Percentiles rank a stretch among this genome's conserved stretches.
Conservation (phyloP, 495 filamentous ascomycete genomes). For the Podospora didyma region DNA sequence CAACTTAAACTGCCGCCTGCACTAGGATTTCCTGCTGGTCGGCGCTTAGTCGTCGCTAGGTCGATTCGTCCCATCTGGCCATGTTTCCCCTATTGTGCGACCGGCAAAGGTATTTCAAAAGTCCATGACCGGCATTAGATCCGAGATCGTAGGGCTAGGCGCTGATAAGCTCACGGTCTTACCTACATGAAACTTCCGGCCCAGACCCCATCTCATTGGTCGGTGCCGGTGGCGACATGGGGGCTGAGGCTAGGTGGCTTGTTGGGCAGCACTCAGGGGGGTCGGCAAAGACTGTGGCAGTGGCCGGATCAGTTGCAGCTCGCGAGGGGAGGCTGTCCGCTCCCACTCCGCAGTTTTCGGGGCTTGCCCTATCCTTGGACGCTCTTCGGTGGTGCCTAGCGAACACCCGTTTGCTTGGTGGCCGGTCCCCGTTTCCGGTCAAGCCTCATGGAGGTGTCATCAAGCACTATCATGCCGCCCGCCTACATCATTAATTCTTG, state of each 20-base stretch:
- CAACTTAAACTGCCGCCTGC: too few relatives aligned
- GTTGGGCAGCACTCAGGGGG: not conserved
- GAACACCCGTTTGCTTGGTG: not conserved
- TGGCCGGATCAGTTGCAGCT: not conserved
- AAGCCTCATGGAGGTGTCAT: not conserved
- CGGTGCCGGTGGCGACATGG: not conserved
- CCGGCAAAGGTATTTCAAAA: too few relatives aligned
- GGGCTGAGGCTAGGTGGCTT: not conserved
- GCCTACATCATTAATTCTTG: not conserved
- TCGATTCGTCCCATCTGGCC: too few relatives aligned
- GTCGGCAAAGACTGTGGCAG: not conserved
- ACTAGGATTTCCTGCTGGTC: too few relatives aligned
- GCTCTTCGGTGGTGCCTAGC: not conserved
- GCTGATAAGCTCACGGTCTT: too few relatives aligned
- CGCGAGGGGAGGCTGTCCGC: not conserved
- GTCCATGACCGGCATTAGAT: too few relatives aligned
- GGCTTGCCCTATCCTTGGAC: too few relatives aligned
- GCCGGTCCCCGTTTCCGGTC: not conserved
- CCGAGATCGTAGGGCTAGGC: too few relatives aligned
- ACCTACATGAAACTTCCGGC: too few relatives aligned
- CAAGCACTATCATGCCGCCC: not conserved
- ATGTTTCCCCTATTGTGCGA: too few relatives aligned
- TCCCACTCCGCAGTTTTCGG: too few relatives aligned
- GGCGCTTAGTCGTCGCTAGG: too few relatives aligned
- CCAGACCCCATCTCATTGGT: not conserved